phyloP scores from a whole-genome alignment of 192 early-diverging fungal species.

The Podila epigama region DNA sequence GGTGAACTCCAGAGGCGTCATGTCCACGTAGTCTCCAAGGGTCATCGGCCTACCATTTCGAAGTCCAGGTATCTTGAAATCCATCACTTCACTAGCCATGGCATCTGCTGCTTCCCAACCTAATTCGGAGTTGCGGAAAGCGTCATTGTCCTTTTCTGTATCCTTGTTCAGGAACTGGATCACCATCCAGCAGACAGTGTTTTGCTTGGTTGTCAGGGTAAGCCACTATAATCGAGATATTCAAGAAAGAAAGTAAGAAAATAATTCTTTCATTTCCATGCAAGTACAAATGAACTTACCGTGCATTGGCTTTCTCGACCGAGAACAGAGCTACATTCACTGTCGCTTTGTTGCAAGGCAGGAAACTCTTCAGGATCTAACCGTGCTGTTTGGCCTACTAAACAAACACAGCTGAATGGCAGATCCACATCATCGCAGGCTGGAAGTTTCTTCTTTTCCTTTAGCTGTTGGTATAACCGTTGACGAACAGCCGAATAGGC shows the following conservation, averaged over 20 bases:
- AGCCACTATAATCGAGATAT: background rate
- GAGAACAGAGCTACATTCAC: background rate
- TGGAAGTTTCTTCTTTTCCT: background rate
- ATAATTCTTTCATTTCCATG: background rate
- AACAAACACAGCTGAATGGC: background rate
- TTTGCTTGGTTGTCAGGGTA: background rate
- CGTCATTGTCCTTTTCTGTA: background rate
- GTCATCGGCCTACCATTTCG: background rate
- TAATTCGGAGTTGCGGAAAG: background rate
- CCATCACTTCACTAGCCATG: background rate
- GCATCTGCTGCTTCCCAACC: conserved; percentile 4
- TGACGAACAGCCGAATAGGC: background rate
- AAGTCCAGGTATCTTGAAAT: background rate
- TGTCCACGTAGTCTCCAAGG: background rate
- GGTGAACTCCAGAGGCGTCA: background rate
- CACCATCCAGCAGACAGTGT: background rate
- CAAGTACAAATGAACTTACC: no score
- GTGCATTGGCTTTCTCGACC: background rate
- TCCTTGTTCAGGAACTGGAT: background rate
- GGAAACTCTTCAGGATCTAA: background rate
- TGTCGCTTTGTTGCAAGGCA: background rate
- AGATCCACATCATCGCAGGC: background rate
- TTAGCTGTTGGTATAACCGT: background rate
- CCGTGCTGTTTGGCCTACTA: background rate
- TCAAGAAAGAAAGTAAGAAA: background rate